Evolutionary conservation across 345 rosid genomes (phyloP).

Genomic region (Sonneratia caseolaris): DNA sequence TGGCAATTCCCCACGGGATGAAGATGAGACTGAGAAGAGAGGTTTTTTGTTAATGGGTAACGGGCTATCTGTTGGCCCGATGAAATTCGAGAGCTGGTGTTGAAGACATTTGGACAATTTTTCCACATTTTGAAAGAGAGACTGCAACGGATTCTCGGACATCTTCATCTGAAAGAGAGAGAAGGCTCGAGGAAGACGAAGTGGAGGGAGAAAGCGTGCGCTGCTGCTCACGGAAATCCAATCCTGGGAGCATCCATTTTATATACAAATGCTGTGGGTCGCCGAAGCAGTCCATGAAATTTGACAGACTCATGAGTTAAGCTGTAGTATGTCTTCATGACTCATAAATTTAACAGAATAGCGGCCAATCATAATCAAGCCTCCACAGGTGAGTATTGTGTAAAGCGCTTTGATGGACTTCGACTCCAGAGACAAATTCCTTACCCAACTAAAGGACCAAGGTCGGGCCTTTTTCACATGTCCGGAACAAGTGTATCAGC

Average conservation of each 20-base stretch:
- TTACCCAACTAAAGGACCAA: no score
- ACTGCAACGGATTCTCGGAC: conserved; percentile 50
- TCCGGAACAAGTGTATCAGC: neutral
- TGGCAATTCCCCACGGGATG: conserved; percentile 15
- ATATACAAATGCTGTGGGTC: neutral
- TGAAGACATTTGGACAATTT: conserved; percentile 44
- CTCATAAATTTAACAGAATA: no score
- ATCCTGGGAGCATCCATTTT: neutral
- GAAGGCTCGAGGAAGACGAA: neutral
- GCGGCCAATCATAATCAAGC: no score
- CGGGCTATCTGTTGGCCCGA: conserved; percentile 11
- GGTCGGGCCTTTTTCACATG: neutral
- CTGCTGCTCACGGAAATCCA: neutral
- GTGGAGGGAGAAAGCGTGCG: neutral
- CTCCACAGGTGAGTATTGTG: no score
- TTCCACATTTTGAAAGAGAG: conserved; percentile 31
- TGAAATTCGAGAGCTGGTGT: conserved; percentile 44
- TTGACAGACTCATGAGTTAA: neutral
- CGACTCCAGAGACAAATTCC: no score
- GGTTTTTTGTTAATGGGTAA: conserved; percentile 18
- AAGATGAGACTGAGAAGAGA: conserved; percentile 22
- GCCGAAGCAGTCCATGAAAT: neutral
- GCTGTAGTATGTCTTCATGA: no score
- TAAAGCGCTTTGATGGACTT: no score
- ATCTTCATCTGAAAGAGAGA: conserved; percentile 7